A percentile compares a stretch with the other conserved stretches of the same genome.
Conservation (phyloP, 306 rosid genomes). For the Neltuma alba region DNA sequence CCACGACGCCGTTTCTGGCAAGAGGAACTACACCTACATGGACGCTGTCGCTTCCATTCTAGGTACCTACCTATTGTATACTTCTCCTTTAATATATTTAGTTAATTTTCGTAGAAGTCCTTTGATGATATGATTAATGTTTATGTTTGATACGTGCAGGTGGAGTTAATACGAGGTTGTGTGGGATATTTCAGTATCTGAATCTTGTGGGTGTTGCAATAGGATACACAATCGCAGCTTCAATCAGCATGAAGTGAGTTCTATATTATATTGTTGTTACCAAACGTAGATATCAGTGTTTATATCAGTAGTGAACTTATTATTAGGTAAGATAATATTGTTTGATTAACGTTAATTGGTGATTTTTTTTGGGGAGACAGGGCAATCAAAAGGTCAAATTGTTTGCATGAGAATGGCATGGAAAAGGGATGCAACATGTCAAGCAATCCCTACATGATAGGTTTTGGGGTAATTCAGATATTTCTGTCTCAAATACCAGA, state of each 20-base stretch:
- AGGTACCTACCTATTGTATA: constrained; percentile 26
- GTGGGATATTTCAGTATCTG: constrained; percentile 48
- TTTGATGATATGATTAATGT: too few relatives aligned
- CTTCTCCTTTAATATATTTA: too few relatives aligned
- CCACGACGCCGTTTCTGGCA: constrained; percentile 36
- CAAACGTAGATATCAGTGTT: too few relatives aligned
- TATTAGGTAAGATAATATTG: too few relatives aligned
- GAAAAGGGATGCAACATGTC: constrained; percentile 42
- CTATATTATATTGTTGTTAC: too few relatives aligned
- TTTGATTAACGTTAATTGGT: too few relatives aligned
- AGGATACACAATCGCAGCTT: constrained; percentile 57
- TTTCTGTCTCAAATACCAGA: constrained; percentile 59
- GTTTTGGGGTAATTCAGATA: constrained; percentile 49
- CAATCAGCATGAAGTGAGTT: constrained; percentile 63
- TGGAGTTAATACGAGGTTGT: constrained; percentile 16
- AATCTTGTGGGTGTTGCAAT: constrained; percentile 48
- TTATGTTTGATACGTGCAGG: constrained; percentile 37
- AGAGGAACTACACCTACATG: constrained; percentile 54
- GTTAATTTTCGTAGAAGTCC: too few relatives aligned
- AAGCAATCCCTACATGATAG: constrained; percentile 48
- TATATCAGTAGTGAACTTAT: too few relatives aligned
- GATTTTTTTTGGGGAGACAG: constrained; percentile 36
- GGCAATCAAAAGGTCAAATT: constrained; percentile 48
- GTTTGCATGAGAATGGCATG: constrained; percentile 39
- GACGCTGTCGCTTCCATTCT: constrained; percentile 54